Evolutionary conservation across 306 rosid species (phyloP), one percentile per base, ranked within the genome.

Genomic region (Trifolium dubium): DNA sequence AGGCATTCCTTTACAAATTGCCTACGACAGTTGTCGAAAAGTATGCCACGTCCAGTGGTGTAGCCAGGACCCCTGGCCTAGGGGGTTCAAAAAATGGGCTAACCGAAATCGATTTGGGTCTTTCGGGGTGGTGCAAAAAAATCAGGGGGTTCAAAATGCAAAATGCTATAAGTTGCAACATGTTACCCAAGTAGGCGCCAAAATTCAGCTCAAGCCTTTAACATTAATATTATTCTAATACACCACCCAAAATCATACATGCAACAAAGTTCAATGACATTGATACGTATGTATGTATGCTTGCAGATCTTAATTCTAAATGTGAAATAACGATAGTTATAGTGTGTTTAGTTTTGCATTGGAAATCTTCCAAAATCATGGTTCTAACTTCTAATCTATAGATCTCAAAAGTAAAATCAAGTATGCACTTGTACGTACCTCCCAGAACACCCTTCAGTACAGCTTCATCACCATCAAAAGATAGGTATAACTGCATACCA

Each of bases 401-500:
- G 28, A 67, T 46, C 56, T 2, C 56, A 14, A 67, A 30, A 37
- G 14, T 29, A 44, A 4, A 67, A 44, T 28, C 47, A 44, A 44
- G 30, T 58, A 67, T 14, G 0, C 28, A 29, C 56, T 46, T 34
- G 40, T 3, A 46, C 18, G 10, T 82, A 95, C 99, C 98, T 87
- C 82, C 79, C 53, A 85, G 59, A 76, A 88, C 70, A 80, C 74
- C 90, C 73, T 82, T 82, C 23, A 82, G 77, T 32, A 46, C 75
- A 43, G 85, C 79, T 74, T 92, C 99, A 40, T 69, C 75, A 32
- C 80, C 93, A 79, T 87, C 92, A 2, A 92, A 85, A 72, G 89
- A 87, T 19, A 90, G 83, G 80, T 85, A 69, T 66, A 90, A 81
- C 71, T 90, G 89, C 72, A 92, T 43, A 73, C 77, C 80, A 85